phyloP scores from a whole-genome alignment of 2,329 filamentous ascomycete genomes.

The Hymenoscyphus albidus region DNA sequence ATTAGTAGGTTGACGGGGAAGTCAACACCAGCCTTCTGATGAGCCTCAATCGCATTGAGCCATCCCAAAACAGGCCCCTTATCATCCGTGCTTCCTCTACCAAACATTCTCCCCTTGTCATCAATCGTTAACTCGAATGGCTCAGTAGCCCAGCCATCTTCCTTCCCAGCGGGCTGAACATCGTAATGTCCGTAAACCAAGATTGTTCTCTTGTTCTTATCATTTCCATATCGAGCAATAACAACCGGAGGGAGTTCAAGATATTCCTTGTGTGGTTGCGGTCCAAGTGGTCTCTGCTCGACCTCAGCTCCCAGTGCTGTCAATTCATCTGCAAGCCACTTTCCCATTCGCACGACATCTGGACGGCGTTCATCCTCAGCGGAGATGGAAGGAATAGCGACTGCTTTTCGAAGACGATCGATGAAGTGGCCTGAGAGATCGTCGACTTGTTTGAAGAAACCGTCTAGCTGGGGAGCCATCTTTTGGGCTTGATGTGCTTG shows the following conservation, averaged over 20 bases:
- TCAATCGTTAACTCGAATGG: conserved; percentile 87
- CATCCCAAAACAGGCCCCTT: conserved; percentile 97
- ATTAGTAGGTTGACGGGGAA: conserved; percentile 97
- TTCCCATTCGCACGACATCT: conserved; percentile 94
- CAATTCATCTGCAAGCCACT: conserved; percentile 83
- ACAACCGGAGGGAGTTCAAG: conserved; percentile 91
- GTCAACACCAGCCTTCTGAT: conserved; percentile 90
- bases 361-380: conserved; percentile 83
- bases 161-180: conserved; percentile 89
- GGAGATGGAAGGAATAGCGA: conserved; percentile 94
- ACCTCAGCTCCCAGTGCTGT: conserved; percentile 80
- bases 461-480: conserved; percentile 88
- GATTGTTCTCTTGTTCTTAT: conserved; percentile 90
- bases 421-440: conserved; percentile 76
- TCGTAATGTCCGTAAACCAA: conserved; percentile 98
- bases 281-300: conserved; percentile 80
- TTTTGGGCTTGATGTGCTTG: conserved; percentile 51
- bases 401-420: conserved; percentile 82
- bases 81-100: conserved; percentile 92
- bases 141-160: conserved; percentile 93
- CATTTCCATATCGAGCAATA: conserved; percentile 85
- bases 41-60: conserved; percentile 96
- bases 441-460: conserved; percentile 92
- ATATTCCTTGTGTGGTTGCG: conserved; percentile 86
- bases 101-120: conserved; percentile 91